Evolutionary conservation across 2,329 filamentous ascomycete species (phyloP).

Genomic region (Coleophoma crateriformis): DNA sequence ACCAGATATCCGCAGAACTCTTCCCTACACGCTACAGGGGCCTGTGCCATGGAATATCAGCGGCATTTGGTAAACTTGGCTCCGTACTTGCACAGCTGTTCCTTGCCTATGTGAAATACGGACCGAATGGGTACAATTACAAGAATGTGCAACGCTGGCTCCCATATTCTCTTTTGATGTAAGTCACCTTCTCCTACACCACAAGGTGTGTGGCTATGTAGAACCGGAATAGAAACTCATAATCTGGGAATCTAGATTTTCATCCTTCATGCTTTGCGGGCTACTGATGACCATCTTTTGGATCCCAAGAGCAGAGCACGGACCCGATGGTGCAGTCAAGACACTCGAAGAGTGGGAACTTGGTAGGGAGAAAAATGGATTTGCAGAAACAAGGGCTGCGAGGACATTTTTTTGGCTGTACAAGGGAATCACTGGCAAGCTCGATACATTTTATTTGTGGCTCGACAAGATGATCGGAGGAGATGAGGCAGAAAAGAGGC

Average conservation of each 20-base stretch:
- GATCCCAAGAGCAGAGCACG: constrained; percentile 12
- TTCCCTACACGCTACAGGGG: constrained; percentile 60
- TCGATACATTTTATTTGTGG: constrained; percentile 4
- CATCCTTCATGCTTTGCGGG: constrained; percentile 16
- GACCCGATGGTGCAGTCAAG: constrained; percentile 7
- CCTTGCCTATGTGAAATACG: constrained; percentile 5
- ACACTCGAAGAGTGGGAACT: constrained; percentile 15
- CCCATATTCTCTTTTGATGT: background rate
- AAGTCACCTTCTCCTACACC: too few species aligned
- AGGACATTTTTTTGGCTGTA: constrained; percentile 3
- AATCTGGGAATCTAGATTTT: constrained; percentile 5
- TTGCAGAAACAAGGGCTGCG: constrained; percentile 5
- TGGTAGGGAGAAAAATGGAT: constrained; percentile 10
- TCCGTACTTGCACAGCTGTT: constrained; percentile 32
- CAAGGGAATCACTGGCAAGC: constrained; percentile 1
- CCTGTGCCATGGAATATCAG: constrained; percentile 57
- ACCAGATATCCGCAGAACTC: constrained; percentile 46
- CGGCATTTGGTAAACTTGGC: constrained; percentile 53
- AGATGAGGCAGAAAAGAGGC: constrained; percentile 4
- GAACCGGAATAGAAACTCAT: too few species aligned
- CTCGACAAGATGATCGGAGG: constrained; percentile 9
- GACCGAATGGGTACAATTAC: background rate
- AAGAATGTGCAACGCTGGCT: background rate
- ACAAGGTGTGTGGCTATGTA: too few species aligned
- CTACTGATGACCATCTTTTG: constrained; percentile 11